Percentiles rank a stretch among this genome's conserved stretches.
phyloP scores from a whole-genome alignment of 2,329 filamentous ascomycete species.

The Alternaria hordeiaustralica region DNA sequence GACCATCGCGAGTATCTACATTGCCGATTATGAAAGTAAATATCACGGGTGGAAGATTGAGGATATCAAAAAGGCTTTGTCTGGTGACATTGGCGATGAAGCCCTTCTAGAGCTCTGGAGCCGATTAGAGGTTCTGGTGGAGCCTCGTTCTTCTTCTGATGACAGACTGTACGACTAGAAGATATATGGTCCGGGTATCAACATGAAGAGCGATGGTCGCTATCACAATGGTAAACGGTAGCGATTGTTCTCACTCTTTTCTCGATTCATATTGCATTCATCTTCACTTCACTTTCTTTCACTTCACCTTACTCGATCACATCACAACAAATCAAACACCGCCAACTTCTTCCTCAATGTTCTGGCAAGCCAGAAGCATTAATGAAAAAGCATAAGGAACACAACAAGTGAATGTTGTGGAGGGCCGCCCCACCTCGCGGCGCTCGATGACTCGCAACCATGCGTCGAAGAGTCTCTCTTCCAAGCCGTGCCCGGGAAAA shows the following conservation, averaged over 20 bases:
- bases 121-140: not conserved
- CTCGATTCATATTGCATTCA: not conserved
- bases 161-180: not conserved
- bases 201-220: not conserved
- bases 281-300: not conserved
- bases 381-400: constrained; percentile 10
- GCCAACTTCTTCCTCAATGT: constrained; percentile 8
- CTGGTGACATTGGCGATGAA: not conserved
- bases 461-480: not conserved
- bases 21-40: not conserved
- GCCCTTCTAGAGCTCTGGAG: not conserved
- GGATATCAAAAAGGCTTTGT: not conserved
- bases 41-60: not conserved
- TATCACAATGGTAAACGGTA: not conserved
- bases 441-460: constrained; percentile 9
- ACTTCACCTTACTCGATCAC: not conserved
- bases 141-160: not conserved
- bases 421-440: constrained; percentile 2
- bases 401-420: not conserved
- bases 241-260: not conserved
- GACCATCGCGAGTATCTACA: not conserved
- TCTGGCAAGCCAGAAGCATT: constrained; percentile 3
- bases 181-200: not conserved
- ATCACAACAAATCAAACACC: not conserved
- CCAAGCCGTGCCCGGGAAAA: not conserved